Conservation (phyloP, 495 filamentous ascomycete species). For the Glonium stellatum region DNA sequence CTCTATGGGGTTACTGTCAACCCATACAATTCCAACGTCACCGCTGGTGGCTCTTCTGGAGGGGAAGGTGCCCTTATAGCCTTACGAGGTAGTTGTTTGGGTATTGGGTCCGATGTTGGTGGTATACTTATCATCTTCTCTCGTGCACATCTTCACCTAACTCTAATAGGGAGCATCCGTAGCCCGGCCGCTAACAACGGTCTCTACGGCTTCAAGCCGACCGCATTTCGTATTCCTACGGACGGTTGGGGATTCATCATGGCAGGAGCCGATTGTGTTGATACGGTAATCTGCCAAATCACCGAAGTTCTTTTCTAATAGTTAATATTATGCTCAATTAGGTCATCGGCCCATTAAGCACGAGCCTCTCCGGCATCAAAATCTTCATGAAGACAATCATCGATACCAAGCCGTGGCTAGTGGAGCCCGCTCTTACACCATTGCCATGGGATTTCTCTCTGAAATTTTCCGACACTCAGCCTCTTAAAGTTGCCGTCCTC, state of each 20-base stretch:
- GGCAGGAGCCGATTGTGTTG: conserved; percentile 52
- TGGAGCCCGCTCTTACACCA: conserved; percentile 51
- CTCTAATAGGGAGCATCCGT: conserved; percentile 15
- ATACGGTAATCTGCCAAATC: too few species aligned
- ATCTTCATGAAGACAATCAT: conserved; percentile 57
- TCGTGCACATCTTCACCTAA: neutral
- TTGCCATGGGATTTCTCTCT: conserved; percentile 46
- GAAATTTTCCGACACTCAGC: neutral
- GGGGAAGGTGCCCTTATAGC: conserved; percentile 34
- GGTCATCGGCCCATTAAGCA: conserved; percentile 58
- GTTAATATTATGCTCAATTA: too few species aligned
- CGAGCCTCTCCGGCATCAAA: conserved; percentile 53
- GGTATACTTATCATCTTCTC: conserved; percentile 6
- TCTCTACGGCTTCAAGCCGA: conserved; percentile 61
- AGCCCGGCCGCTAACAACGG: conserved; percentile 58
- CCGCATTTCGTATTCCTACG: conserved; percentile 50
- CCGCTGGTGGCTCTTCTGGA: conserved; percentile 28
- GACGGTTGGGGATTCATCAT: conserved; percentile 45
- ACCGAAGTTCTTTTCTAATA: too few species aligned
- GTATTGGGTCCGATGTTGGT: conserved; percentile 34
- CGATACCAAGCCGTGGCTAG: conserved; percentile 54
- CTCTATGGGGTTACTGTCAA: conserved; percentile 46
- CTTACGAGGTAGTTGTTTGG: conserved; percentile 24
- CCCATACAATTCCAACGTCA: conserved; percentile 24
- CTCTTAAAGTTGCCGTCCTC: conserved; percentile 58